Conservation (phyloP, 2,329 filamentous ascomycete genomes). For the Plenodomus lindquistii region DNA sequence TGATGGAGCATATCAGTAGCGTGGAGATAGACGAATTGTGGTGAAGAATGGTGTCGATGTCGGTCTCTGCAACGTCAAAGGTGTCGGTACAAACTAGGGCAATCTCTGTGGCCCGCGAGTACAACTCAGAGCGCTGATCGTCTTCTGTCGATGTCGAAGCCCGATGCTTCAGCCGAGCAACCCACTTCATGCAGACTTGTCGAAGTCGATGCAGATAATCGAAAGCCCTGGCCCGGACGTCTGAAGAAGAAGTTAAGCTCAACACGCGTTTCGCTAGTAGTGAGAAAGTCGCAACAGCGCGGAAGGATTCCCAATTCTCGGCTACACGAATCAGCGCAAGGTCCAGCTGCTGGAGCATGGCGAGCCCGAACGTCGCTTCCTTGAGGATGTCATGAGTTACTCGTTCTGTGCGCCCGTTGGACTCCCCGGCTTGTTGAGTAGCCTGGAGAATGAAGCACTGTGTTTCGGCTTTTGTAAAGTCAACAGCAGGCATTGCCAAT, state of each 20-base stretch:
- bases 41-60: constrained; percentile 35
- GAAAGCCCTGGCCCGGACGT: constrained; percentile 31
- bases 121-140: constrained; percentile 36
- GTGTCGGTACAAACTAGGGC: constrained; percentile 50
- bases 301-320: constrained; percentile 45
- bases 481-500: constrained; percentile 44
- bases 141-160: constrained; percentile 24
- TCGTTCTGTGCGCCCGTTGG: constrained; percentile 24
- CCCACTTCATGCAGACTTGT: constrained; percentile 47
- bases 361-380: constrained; percentile 39
- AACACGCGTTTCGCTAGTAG: constrained; percentile 50
- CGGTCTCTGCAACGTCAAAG: constrained; percentile 48
- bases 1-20: constrained; percentile 26
- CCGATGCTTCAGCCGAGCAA: constrained; percentile 37
- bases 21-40: constrained; percentile 12
- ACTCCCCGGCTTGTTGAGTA: constrained; percentile 53
- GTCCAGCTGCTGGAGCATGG: constrained; percentile 21
- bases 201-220: constrained; percentile 41
- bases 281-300: constrained; percentile 48
- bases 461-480: constrained; percentile 54
- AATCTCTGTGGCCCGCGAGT: constrained; percentile 43
- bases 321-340: constrained; percentile 7
- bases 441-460: constrained; percentile 55
- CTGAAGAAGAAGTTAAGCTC: constrained; percentile 39
- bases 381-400: constrained; percentile 44